phyloP scores from a whole-genome alignment of 1,284 basidiomycete genomes.

The Ustilago shanxiensis region DNA sequence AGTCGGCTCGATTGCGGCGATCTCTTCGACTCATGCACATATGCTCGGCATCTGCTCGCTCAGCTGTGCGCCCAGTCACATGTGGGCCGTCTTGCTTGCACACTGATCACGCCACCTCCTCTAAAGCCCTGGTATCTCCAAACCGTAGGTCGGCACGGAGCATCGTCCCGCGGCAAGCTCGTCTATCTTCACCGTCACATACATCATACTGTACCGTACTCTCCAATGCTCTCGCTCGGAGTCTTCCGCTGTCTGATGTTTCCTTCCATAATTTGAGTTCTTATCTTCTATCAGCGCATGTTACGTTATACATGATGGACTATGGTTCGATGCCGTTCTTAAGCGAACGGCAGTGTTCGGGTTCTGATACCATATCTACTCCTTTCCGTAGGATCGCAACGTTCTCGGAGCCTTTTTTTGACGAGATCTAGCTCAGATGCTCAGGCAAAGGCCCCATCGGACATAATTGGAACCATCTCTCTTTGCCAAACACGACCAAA shows the following conservation, averaged over 20 bases:
- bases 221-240: not conserved
- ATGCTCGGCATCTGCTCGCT: not conserved
- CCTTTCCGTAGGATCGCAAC: not conserved
- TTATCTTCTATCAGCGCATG: not conserved
- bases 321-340: not conserved
- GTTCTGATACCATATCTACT: too few species aligned
- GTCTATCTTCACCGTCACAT: not conserved
- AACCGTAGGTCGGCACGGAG: not conserved
- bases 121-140: not conserved
- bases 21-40: not conserved
- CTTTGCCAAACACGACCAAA: slow-evolving; percentile 58
- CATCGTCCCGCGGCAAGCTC: not conserved
- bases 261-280: not conserved
- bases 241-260: not conserved
- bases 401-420: not conserved
- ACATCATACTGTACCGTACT: not conserved
- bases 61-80: not conserved
- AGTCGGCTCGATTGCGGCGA: slow-evolving; percentile 3
- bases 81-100: not conserved
- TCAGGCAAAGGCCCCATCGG: slow-evolving; percentile 55
- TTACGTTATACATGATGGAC: not conserved
- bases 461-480: slow-evolving; percentile 66
- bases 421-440: slow-evolving; percentile 25
- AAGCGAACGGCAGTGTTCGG: not conserved
- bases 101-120: not conserved